These are phyloP conservation scores for Rosa rugosa DNA, from an alignment of 306 rosid genomes.

Conservation along the genomic window DNA sequence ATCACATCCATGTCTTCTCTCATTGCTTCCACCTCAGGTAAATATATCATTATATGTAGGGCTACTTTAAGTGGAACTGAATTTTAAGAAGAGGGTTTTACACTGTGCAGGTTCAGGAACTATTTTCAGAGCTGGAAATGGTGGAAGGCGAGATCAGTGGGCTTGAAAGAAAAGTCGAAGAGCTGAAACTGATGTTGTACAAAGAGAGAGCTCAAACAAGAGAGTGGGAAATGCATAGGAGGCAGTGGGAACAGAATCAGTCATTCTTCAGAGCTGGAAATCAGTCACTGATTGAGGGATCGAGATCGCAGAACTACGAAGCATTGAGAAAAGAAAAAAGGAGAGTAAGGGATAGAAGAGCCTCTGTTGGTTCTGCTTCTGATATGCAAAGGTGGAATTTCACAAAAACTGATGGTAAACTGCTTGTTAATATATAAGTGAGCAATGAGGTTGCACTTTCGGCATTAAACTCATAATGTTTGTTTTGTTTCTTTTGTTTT, in stretches of 20 bases:
- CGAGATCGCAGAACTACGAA: constrained; percentile 47
- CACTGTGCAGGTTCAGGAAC: constrained; percentile 51
- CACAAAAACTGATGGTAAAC: constrained; percentile 49
- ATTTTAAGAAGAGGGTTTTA: neutral
- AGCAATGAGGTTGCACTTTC: neutral
- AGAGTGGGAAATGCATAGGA: constrained; percentile 48
- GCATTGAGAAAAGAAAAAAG: constrained; percentile 33
- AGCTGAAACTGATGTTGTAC: constrained; percentile 49
- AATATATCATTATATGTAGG: neutral
- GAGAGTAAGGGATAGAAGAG: constrained; percentile 35
- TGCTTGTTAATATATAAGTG: neutral
- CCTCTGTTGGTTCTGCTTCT: constrained; percentile 53
- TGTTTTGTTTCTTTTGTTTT: constrained; percentile 5
- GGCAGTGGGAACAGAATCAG: constrained; percentile 34
- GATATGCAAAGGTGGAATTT: constrained; percentile 55
- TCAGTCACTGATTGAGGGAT: constrained; percentile 38
- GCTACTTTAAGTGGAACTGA: neutral
- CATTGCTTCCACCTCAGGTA: constrained; percentile 67
- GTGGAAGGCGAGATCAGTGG: constrained; percentile 68
- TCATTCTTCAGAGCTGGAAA: constrained; percentile 30
- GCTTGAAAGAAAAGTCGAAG: constrained; percentile 73
- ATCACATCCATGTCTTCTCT: constrained; percentile 48
- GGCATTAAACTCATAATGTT: neutral
- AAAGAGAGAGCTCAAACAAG: constrained; percentile 50
- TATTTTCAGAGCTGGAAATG: constrained; percentile 62